Evolutionary conservation across 495 filamentous ascomycete species (phyloP).

Genomic region (Aspergillus cristatus): DNA sequence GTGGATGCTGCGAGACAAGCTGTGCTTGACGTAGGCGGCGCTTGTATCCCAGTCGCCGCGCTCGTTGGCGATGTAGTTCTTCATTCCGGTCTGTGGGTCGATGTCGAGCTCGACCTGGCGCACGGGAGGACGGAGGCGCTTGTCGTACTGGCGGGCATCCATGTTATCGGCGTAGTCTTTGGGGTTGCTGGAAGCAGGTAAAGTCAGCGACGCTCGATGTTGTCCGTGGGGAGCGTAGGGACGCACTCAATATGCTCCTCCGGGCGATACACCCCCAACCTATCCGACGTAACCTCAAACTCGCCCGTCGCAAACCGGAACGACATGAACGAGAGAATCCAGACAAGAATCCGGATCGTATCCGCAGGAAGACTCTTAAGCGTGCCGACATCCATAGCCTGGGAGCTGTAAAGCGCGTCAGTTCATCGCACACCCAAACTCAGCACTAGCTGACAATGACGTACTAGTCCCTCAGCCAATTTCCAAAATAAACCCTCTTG

Average conservation of each 20-base stretch:
- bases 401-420: slow-evolving; percentile 44
- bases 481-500: slow-evolving; percentile 85
- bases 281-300: slow-evolving; percentile 89
- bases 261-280: slow-evolving; percentile 84
- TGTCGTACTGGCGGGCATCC: slow-evolving; percentile 78
- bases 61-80: slow-evolving; percentile 98
- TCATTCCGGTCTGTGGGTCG: slow-evolving; percentile 84
- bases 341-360: slow-evolving; percentile 82
- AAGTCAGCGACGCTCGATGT: neutral
- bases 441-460: slow-evolving; percentile 3
- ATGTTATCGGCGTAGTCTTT: slow-evolving; percentile 83
- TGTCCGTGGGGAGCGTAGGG: neutral
- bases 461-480: slow-evolving; percentile 42
- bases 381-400: slow-evolving; percentile 87
- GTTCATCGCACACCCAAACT: too few species aligned
- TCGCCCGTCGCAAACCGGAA: slow-evolving; percentile 96
- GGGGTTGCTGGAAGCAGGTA: slow-evolving; percentile 46
- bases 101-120: slow-evolving; percentile 67
- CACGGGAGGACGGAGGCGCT: slow-evolving; percentile 72
- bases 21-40: slow-evolving; percentile 79
- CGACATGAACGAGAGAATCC: slow-evolving; percentile 84
- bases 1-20: slow-evolving; percentile 76
- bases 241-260: slow-evolving; percentile 82
- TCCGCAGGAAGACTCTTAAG: slow-evolving; percentile 81
- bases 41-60: slow-evolving; percentile 76